phyloP scores from a whole-genome alignment of 345 rosid species.

The Dipteronia dyeriana region DNA sequence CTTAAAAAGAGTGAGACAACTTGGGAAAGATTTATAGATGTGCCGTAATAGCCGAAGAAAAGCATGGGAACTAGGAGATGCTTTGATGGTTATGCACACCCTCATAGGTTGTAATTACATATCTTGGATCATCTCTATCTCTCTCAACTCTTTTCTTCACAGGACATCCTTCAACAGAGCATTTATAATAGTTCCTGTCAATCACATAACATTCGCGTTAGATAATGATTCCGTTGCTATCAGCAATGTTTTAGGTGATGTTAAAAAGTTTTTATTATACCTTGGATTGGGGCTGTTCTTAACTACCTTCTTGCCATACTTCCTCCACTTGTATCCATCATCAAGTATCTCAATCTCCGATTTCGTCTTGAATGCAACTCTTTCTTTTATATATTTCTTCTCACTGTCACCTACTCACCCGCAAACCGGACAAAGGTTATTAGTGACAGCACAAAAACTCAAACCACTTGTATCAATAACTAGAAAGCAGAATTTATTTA shows the following conservation, averaged over 20 bases:
- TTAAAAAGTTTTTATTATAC: constrained; percentile 32
- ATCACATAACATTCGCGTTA: not conserved
- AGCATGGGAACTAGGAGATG: constrained; percentile 16
- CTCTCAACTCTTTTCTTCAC: constrained; percentile 96
- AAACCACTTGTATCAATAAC: not conserved
- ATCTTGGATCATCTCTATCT: constrained; percentile 67
- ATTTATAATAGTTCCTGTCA: constrained; percentile 79
- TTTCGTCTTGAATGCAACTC: constrained; percentile 76
- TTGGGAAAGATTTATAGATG: not conserved
- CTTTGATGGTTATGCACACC: constrained; percentile 69
- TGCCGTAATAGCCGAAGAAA: not conserved
- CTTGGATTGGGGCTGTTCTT: constrained; percentile 93
- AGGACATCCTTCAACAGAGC: constrained; percentile 70
- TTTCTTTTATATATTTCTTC: constrained; percentile 49
- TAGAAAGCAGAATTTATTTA: not conserved
- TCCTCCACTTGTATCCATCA: constrained; percentile 96
- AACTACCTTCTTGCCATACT: constrained; percentile 97
- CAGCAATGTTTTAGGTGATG: too few species aligned
- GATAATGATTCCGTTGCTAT: not conserved
- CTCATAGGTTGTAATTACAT: constrained; percentile 85
- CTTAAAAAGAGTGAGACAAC: too few species aligned
- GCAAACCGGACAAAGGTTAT: not conserved
- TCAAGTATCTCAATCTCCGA: constrained; percentile 82
- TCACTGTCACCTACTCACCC: constrained; percentile 27
- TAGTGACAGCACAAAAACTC: not conserved